These are phyloP conservation scores for Gentiana dahurica DNA, from an alignment of 257 asterid genomes.

Conservation along the genomic window DNA sequence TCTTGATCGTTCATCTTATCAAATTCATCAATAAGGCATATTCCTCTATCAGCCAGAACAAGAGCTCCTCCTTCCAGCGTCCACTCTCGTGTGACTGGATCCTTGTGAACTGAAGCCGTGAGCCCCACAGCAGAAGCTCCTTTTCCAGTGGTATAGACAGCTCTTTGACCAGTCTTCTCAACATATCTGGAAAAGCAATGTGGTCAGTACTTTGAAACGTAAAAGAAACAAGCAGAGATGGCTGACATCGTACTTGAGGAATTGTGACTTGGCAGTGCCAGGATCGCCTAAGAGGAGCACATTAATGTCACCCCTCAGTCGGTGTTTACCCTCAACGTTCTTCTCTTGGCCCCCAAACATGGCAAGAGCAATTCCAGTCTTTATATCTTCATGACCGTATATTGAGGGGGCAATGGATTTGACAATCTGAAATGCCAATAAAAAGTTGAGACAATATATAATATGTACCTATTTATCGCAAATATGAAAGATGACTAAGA, in stretches of 20 bases:
- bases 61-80: slow-evolving; percentile 99
- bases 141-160: slow-evolving; percentile 97
- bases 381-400: slow-evolving; percentile 94
- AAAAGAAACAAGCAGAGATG: slow-evolving; percentile 10
- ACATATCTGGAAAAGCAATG: slow-evolving; percentile 46
- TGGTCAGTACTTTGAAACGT: slow-evolving; percentile 7
- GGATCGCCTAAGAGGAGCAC: slow-evolving; percentile 97
- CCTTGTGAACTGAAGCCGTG: slow-evolving; percentile 98
- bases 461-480: background rate
- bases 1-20: slow-evolving; percentile 99
- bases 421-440: slow-evolving; percentile 31
- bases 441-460: background rate
- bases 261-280: slow-evolving; percentile 98
- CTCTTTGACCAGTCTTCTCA: slow-evolving; percentile 94
- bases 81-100: slow-evolving; percentile 98
- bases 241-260: slow-evolving; percentile 64
- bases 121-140: slow-evolving; percentile 99
- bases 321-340: slow-evolving; percentile 86
- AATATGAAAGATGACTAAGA: background rate
- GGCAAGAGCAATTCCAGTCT: slow-evolving; percentile 94
- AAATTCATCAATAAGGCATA: slow-evolving; percentile 95
- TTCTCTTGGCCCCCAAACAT: slow-evolving; percentile 99
- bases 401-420: slow-evolving; percentile 98
- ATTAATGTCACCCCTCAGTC: slow-evolving; percentile 89
- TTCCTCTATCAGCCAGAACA: slow-evolving; percentile 98